A percentile compares a stretch with the other conserved stretches of the same genome.
Evolutionary conservation across 139 green algal genomes (phyloP).

Genomic region (Closterium sp.): DNA sequence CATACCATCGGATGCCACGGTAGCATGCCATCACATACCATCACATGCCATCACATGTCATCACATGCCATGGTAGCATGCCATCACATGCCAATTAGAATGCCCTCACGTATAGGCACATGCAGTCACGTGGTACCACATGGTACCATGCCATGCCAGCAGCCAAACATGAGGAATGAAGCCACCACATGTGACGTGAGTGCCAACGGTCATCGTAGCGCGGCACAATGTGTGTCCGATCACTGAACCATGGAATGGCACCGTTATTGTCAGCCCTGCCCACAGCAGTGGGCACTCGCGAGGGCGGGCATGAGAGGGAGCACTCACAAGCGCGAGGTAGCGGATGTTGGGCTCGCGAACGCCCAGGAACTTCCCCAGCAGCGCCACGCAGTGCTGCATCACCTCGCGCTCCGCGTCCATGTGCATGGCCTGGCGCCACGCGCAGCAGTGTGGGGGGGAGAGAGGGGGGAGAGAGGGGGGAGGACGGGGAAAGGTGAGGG

Average conservation of each 20-base stretch:
- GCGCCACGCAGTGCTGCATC: constrained; percentile 63
- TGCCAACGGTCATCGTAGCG: too few relatives aligned
- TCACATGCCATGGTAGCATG: not conserved
- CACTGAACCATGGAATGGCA: too few relatives aligned
- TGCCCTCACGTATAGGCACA: too few relatives aligned
- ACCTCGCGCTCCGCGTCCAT: constrained; percentile 71
- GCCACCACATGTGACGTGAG: too few relatives aligned
- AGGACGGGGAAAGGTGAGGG: too few relatives aligned
- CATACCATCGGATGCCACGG: not conserved
- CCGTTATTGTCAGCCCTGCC: too few relatives aligned
- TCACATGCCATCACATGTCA: not conserved
- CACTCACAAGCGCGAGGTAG: constrained; percentile 81
- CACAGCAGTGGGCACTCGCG: not conserved
- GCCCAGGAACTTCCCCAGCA: constrained; percentile 65
- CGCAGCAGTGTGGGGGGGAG: not conserved
- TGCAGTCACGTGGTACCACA: too few relatives aligned
- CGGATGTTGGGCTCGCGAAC: constrained; percentile 84
- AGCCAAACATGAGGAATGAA: too few relatives aligned
- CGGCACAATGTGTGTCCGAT: too few relatives aligned
- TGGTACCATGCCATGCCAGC: too few relatives aligned
- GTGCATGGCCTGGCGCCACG: constrained; percentile 31
- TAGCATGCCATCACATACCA: not conserved
- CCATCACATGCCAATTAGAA: not conserved
- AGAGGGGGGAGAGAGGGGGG: too few relatives aligned
- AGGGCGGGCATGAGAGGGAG: too few relatives aligned